Conservation (phyloP, 2,329 filamentous ascomycete genomes). For the Plenodomus tracheiphilus region DNA sequence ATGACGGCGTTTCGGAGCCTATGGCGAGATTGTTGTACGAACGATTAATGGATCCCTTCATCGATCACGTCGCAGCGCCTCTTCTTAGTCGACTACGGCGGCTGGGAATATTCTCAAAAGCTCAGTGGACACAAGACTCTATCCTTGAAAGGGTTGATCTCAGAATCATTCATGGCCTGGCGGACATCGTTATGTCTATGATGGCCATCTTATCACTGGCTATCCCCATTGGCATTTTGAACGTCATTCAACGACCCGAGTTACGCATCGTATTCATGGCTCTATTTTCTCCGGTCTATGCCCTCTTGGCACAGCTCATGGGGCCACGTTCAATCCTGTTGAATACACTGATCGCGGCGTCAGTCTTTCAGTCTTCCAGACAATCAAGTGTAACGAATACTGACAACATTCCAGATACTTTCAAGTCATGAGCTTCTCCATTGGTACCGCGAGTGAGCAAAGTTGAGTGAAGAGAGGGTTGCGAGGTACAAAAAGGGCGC, state of each 20-base stretch:
- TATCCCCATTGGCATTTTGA: slow-evolving; percentile 5
- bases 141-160: background rate
- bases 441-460: background rate
- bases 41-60: slow-evolving; percentile 1
- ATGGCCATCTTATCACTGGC: slow-evolving; percentile 3
- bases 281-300: slow-evolving; percentile 2
- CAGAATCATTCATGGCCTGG: background rate
- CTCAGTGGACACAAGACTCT: background rate
- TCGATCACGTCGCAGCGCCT: background rate
- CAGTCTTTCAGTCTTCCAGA: background rate
- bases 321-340: background rate
- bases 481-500: too few species aligned
- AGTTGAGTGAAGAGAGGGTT: background rate
- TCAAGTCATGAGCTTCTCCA: background rate
- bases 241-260: background rate
- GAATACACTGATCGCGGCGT: background rate
- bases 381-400: background rate
- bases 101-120: background rate
- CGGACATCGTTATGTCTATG: background rate
- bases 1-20: background rate
- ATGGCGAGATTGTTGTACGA: background rate
- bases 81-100: background rate
- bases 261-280: slow-evolving; percentile 2
- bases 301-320: slow-evolving; percentile 4
- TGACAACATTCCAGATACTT: slow-evolving; percentile 3